Percentiles rank a stretch among this genome's conserved stretches.
Evolutionary conservation across 768 basidiomycete genomes (phyloP).

Genomic region (Boletellus ananas): DNA sequence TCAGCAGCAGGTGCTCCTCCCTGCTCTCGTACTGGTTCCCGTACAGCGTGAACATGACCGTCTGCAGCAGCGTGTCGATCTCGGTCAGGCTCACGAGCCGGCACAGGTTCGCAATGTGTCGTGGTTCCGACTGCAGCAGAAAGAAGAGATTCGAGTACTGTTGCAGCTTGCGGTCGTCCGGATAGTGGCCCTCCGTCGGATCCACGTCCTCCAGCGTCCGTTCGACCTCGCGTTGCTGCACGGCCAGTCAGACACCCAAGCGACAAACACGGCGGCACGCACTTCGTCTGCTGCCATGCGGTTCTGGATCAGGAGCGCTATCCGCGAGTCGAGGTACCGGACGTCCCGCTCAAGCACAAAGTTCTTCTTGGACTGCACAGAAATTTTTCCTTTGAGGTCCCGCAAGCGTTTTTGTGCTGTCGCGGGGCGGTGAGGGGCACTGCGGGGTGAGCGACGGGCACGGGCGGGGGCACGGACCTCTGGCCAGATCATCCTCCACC

Average conservation of each 20-base stretch:
- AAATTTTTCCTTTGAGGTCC: slow-evolving; percentile 95
- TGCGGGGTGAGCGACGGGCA: too few relatives aligned
- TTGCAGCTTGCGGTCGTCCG: slow-evolving; percentile 90
- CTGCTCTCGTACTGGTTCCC: slow-evolving; percentile 99
- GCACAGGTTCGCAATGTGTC: slow-evolving; percentile 94
- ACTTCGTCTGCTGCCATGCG: slow-evolving; percentile 96
- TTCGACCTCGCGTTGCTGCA: slow-evolving; percentile 90
- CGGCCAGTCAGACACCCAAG: slow-evolving; percentile 7
- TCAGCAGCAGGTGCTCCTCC: slow-evolving; percentile 96
- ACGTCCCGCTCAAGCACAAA: slow-evolving; percentile 99
- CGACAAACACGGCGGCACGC: slow-evolving; percentile 22
- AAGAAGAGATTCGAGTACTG: slow-evolving; percentile 99
- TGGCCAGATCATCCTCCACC: slow-evolving; percentile 93
- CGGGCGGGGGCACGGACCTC: slow-evolving; percentile 53
- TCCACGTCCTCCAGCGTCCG: slow-evolving; percentile 95
- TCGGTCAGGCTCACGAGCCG: slow-evolving; percentile 94
- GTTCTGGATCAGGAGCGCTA: slow-evolving; percentile 97
- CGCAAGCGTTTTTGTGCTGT: slow-evolving; percentile 94
- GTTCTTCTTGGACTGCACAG: slow-evolving; percentile 99
- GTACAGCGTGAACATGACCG: slow-evolving; percentile 99
- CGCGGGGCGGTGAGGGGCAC: background rate
- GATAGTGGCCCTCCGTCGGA: slow-evolving; percentile 86
- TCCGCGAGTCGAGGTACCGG: slow-evolving; percentile 94
- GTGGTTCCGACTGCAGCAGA: slow-evolving; percentile 94
- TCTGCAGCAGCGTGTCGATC: slow-evolving; percentile 98